Evolutionary conservation across 805 yeast species (phyloP), one percentile per base, ranked within the genome.

Genomic region (Debaryomyces maramus): DNA sequence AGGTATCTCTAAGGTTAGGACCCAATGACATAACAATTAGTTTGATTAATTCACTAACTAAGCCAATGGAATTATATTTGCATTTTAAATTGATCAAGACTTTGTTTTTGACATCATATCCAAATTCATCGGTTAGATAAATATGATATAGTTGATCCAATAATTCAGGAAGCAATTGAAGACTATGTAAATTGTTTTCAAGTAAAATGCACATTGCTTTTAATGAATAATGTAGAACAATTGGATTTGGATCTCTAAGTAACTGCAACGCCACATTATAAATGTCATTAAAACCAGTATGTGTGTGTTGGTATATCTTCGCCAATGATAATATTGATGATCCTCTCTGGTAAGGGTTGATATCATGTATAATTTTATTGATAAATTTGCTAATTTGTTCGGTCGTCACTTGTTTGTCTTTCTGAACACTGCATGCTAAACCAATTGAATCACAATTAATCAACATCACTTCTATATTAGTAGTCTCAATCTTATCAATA

Each of bases 171-270:
- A 82, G 70, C 10, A 72, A 62, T 5, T 55, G 45, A 2, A 66
- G 51, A 39, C 73, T 77, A 17, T 77, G 71, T 7, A 77, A 45
- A 36, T 82, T 80, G 23, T 75, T 77, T 27, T 78, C 80, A 21
- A 89, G 65, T 9, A 85, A 58, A 1, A 75, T 62, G 2, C 76
- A 60, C 31, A 85, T 56, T 0, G 93, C 76, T 34, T 75, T 75
- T 49, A 89, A 57, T 0, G 91, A 72, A 73, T 89, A 83, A 39
- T 78, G 73, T 55, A 87, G 90, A 13, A 93, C 89, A 1, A 78
- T 65, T 0, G 97, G 96, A 55, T 90, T 91, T 0, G 96, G 90
- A 59, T 91, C 98, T 15, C 65, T 65, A 3, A 82, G 58, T 20
- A 91, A 67, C 11, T 85, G 81, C 27, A 73, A 59, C 2, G 81